These are phyloP conservation scores for Globisporangium perplexum DNA, from an alignment of 352 stramenopile species.

Conservation along the genomic window DNA sequence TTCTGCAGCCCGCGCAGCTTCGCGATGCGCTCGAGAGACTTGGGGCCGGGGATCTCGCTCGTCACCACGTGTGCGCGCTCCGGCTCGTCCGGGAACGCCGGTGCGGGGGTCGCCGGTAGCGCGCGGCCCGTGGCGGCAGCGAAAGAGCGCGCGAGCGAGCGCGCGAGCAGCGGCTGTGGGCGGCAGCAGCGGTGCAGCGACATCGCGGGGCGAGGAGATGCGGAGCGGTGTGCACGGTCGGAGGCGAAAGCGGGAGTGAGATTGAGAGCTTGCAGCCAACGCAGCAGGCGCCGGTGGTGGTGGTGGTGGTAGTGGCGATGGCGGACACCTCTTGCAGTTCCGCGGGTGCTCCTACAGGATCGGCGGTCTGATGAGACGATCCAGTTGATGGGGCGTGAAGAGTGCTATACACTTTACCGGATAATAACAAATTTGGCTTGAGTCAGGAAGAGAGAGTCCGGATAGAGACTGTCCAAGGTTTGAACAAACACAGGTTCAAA, in stretches of 20 bases:
- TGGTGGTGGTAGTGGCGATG: no score
- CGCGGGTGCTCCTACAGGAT: no score
- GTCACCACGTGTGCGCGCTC: conserved; percentile 43
- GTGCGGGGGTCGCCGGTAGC: conserved; percentile 39
- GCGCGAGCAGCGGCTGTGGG: background rate
- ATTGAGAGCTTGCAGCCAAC: no score
- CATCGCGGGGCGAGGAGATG: background rate
- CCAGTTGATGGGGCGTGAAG: no score
- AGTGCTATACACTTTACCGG: no score
- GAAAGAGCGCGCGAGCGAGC: background rate
- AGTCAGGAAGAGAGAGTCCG: no score
- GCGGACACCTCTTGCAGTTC: no score
- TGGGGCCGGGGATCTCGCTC: conserved; percentile 46
- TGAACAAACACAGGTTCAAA: no score
- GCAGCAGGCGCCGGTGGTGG: no score
- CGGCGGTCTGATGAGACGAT: no score
- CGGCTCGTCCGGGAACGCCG: conserved; percentile 65
- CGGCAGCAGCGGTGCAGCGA: background rate
- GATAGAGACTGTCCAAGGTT: no score
- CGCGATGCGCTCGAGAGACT: conserved; percentile 50
- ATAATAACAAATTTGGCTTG: no score
- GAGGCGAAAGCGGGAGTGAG: background rate
- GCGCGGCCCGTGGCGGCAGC: background rate
- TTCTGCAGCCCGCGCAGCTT: conserved; percentile 60
- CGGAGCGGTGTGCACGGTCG: background rate